These are phyloP conservation scores for Saccharomycopsis sp. DNA, from an alignment of 805 yeast species.

Conservation along the genomic window DNA sequence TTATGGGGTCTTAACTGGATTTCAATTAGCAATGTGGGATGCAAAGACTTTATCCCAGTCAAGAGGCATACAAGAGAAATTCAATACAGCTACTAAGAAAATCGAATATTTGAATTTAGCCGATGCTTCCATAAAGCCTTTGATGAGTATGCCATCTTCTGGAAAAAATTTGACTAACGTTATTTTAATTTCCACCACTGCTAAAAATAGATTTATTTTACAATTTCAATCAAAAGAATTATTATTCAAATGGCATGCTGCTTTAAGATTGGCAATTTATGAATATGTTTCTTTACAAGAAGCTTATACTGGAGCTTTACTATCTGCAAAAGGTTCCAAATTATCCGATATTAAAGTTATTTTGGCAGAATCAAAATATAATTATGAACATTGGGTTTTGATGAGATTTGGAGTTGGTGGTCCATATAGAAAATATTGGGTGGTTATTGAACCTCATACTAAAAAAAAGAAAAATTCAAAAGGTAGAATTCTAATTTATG, in stretches of 20 bases:
- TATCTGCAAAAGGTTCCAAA: slow-evolving; percentile 84
- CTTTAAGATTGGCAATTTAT: slow-evolving; percentile 67
- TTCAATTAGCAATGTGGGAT: slow-evolving; percentile 89
- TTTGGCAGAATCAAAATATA: slow-evolving; percentile 73
- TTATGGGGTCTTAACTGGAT: slow-evolving; percentile 83
- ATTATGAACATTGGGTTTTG: slow-evolving; percentile 89
- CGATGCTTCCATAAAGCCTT: slow-evolving; percentile 76
- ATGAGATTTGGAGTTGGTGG: slow-evolving; percentile 94
- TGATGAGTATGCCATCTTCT: slow-evolving; percentile 49
- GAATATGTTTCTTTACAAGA: slow-evolving; percentile 83
- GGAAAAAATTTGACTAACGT: slow-evolving; percentile 54
- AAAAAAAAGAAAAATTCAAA: slow-evolving; percentile 30
- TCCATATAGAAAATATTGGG: slow-evolving; percentile 95
- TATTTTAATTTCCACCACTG: slow-evolving; percentile 82
- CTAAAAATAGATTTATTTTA: slow-evolving; percentile 76
- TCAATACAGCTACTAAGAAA: slow-evolving; percentile 50
- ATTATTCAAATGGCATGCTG: slow-evolving; percentile 69
- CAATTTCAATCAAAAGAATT: slow-evolving; percentile 62
- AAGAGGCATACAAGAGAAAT: slow-evolving; percentile 26
- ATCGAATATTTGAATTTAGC: slow-evolving; percentile 87
- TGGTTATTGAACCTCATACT: slow-evolving; percentile 69
- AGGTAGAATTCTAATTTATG: slow-evolving; percentile 74
- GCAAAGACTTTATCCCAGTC: slow-evolving; percentile 51
- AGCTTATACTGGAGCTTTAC: slow-evolving; percentile 91
- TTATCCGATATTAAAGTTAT: slow-evolving; percentile 80